Evolutionary conservation across 352 stramenopile genomes (phyloP), one percentile per base, ranked within the genome.

Genomic region (Phytophthora pisi): DNA sequence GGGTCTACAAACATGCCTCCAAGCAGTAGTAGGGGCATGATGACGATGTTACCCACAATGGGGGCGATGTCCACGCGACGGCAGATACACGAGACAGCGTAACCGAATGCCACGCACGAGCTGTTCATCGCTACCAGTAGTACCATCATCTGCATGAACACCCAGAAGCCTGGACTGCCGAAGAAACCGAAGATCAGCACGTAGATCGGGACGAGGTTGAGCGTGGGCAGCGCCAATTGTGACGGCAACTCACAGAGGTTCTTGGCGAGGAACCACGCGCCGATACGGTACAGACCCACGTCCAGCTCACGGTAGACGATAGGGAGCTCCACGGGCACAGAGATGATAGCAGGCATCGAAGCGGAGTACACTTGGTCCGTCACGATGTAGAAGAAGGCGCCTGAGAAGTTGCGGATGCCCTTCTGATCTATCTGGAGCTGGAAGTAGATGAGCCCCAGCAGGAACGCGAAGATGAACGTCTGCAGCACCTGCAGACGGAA

Each of bases 381-480:
- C 23, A 82, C 55, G 28, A 82, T 68, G 56, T 79, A 85, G 64
- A 85, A 85, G 56, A 85, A 75, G 6, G 61, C 77, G 6, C 77
- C 77, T 0, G 68, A 66, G 36, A 81, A 85, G 15, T 72, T 76
- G 34, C 77, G 75, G 34, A 82, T 63, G 8, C 74, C 74, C 26
- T 72, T 73, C 55, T 82, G 77, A 49, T 70, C 64, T 18, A 78
- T 24, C 13, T 71, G 34, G 5, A 85, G 62, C 58, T 85, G 73
- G 30, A 82, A 75, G 72, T 82, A 82, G 55, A 85, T 81, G 45
- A 82, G 52, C 0, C 74, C 74, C 2, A 82, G 45, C 13, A 84
- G 34, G n/a, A 79, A 61, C 1, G 74, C 55, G 20, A 79, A 70
- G 51, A 80, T 69, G 20, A 85, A 47, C 8, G 68, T 77, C 51